Conservation (phyloP, 352 stramenopile genomes). For the Pseudoperonospora humuli region DNA sequence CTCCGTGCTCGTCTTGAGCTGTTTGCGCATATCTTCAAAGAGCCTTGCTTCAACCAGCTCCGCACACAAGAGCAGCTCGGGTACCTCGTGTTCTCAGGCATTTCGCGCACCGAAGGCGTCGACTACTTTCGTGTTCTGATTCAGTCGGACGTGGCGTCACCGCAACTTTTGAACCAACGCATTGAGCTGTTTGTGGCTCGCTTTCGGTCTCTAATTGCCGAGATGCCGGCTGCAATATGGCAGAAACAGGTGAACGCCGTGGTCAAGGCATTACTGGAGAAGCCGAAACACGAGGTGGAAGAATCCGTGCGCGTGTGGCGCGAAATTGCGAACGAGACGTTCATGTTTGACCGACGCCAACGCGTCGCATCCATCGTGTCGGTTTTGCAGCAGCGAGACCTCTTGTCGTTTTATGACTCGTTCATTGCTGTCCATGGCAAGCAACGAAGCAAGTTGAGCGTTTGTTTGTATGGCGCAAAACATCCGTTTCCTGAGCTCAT, state of each 20-base stretch:
- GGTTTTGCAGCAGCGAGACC: conserved; percentile 34
- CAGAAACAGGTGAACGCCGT: conserved; percentile 58
- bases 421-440: conserved; percentile 30
- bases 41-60: conserved; percentile 89
- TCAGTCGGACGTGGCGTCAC: conserved; percentile 68
- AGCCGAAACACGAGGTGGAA: conserved; percentile 62
- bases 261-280: conserved; percentile 47
- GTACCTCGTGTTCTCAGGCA: conserved; percentile 78
- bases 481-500: conserved; percentile 35
- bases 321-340: conserved; percentile 56
- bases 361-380: conserved; percentile 44
- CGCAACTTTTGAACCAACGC: conserved; percentile 51
- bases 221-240: conserved; percentile 29
- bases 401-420: conserved; percentile 57
- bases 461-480: conserved; percentile 42
- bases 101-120: conserved; percentile 37
- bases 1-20: conserved; percentile 56
- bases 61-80: conserved; percentile 90
- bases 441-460: conserved; percentile 43
- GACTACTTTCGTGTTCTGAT: conserved; percentile 74
- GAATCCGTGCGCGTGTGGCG: conserved; percentile 57
- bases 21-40: conserved; percentile 83
- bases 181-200: conserved; percentile 60
- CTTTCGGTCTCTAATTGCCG: conserved; percentile 34
- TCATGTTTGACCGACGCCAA: conserved; percentile 55